Base-by-base conservation (phyloP, 1,139 yeast species). In the Pichia sp. region DNA sequence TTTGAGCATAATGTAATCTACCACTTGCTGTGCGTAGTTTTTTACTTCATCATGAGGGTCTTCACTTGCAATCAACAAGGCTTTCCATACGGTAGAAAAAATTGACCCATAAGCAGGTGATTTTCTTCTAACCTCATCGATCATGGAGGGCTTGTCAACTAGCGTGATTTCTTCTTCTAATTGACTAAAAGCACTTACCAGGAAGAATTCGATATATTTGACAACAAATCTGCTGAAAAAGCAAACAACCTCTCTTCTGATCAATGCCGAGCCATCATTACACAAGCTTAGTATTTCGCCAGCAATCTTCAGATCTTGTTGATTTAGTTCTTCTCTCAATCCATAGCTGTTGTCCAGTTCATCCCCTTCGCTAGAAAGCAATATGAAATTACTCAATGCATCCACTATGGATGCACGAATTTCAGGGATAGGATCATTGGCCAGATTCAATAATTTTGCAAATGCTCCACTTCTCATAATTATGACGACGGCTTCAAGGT, bases 391-490 rank as follows among this genome's bases (percentile, higher is more conserved):
- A 2, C 92, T 82, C 50, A 93, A 72, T 0, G 96, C 89, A 49
- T 85, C 75, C 10, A 93, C 74, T 8, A 90, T 81, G 0, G 98
- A 89, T 0, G 97, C 86, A 57, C 99, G 76, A 0, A 93, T 96
- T 69, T 93, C 99, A 0, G 99, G 97, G 48, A 92, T 90, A 0
- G 97, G 97, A 67, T 93, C 98, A 59, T 80, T 81, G 36, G 90
- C 75, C 50, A 88, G 72, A 40, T 75, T 72, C 41, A 84, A 69
- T 41, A 93, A 68, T 58, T 79, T 78, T 40, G 75, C 81, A 34
- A 87, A 72, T 45, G 82, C 78, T 0, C 87, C 87, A 57, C 85
- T 87, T 62, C 84, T 82, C 64, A 84, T 75, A 44, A 86, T 84
- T 29, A 86, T 78, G 79, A 84, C 81, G 64, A 86, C 86, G 13